Evolutionary conservation across 257 asterid species (phyloP).

Genomic region (Capsicum pubescens): DNA sequence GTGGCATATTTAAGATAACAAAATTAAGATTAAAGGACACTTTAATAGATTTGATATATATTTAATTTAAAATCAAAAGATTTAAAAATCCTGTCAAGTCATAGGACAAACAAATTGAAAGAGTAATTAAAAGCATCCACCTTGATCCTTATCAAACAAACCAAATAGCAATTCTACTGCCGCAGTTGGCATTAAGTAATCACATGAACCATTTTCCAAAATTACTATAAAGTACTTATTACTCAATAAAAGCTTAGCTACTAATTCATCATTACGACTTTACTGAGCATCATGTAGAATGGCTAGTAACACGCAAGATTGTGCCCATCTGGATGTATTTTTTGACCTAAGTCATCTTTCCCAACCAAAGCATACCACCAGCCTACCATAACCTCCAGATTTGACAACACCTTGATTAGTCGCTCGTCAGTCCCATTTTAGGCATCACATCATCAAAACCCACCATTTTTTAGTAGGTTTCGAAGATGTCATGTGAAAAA

Average conservation of each 20-base stretch:
- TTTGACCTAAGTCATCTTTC: conserved; percentile 20
- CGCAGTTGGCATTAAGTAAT: not conserved
- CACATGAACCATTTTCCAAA: not conserved
- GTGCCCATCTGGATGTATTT: not conserved
- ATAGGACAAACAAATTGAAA: too few species aligned
- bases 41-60: too few species aligned
- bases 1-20: too few species aligned
- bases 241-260: not conserved
- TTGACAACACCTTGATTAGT: not conserved
- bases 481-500: not conserved
- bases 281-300: not conserved
- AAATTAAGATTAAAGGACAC: too few species aligned
- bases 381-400: not conserved
- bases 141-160: not conserved
- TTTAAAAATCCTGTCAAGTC: too few species aligned
- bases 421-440: not conserved
- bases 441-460: not conserved
- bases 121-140: not conserved
- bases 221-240: not conserved
- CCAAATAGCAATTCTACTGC: too few species aligned
- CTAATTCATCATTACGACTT: not conserved
- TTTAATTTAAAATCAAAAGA: too few species aligned
- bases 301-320: not conserved
- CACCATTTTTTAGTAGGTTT: not conserved
- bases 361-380: conserved; percentile 18